These are phyloP conservation scores for Aspergillus ostianus DNA, from an alignment of 495 filamentous ascomycete species.

Conservation along the genomic window DNA sequence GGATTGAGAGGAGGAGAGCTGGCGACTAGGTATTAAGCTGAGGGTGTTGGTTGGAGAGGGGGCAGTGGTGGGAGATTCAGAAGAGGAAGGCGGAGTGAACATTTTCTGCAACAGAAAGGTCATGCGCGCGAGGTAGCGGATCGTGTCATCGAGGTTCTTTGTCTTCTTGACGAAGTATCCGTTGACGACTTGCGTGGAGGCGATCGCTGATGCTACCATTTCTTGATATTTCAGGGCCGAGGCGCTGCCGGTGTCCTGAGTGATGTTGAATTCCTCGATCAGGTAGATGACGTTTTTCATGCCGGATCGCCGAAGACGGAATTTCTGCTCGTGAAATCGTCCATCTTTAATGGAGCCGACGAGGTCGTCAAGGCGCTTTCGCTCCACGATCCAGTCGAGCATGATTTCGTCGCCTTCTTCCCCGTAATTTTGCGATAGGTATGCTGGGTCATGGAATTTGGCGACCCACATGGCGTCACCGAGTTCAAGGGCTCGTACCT, in stretches of 20 bases:
- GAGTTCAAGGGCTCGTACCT: constrained; percentile 66
- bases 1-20: constrained; percentile 63
- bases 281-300: constrained; percentile 76
- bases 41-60: constrained; percentile 15
- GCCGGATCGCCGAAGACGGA: constrained; percentile 68
- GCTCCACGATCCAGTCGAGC: constrained; percentile 79
- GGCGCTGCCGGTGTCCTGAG: constrained; percentile 32
- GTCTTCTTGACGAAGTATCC: constrained; percentile 82
- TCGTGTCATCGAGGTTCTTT: constrained; percentile 73
- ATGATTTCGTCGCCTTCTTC: constrained; percentile 72
- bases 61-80: constrained; percentile 7
- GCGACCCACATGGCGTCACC: constrained; percentile 84
- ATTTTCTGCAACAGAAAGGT: constrained; percentile 64
- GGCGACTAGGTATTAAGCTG: constrained; percentile 60
- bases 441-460: constrained; percentile 58
- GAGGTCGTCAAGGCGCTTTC: constrained; percentile 80
- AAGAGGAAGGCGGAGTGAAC: constrained; percentile 53
- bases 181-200: constrained; percentile 77
- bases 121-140: constrained; percentile 74
- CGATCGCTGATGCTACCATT: constrained; percentile 69
- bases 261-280: constrained; percentile 69
- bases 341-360: constrained; percentile 79
- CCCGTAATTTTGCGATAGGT: constrained; percentile 49
- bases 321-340: constrained; percentile 84
- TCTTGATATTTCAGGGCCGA: constrained; percentile 57